phyloP scores from a whole-genome alignment of 2,329 filamentous ascomycete genomes.

The Ophiostoma ips region DNA sequence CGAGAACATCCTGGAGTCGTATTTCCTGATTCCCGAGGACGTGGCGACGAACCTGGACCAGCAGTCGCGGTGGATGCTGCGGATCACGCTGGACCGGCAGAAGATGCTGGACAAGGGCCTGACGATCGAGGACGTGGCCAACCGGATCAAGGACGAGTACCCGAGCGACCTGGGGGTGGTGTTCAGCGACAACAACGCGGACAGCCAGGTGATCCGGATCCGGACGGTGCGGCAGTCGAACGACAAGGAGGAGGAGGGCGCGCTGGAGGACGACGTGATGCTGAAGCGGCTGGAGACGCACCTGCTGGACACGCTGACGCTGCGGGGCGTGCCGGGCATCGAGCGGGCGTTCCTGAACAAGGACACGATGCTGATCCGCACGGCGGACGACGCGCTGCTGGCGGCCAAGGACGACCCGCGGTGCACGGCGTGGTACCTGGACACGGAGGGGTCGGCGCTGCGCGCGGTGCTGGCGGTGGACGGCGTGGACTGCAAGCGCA shows the following conservation, averaged over 20 bases:
- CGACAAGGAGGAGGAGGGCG: slow-evolving; percentile 56
- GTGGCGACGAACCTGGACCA: slow-evolving; percentile 44
- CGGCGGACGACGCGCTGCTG: slow-evolving; percentile 57
- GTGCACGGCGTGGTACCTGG: slow-evolving; percentile 89
- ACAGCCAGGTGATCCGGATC: slow-evolving; percentile 86
- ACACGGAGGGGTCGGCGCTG: slow-evolving; percentile 82
- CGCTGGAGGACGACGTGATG: slow-evolving; percentile 73
- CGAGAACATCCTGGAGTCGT: slow-evolving; percentile 87
- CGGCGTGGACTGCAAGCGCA: slow-evolving; percentile 74
- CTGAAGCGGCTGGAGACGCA: slow-evolving; percentile 85
- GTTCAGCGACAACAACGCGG: slow-evolving; percentile 96
- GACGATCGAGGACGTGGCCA: slow-evolving; percentile 79
- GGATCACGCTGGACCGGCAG: slow-evolving; percentile 82
- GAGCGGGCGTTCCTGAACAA: slow-evolving; percentile 88
- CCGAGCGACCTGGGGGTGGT: slow-evolving; percentile 76
- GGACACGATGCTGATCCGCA: slow-evolving; percentile 53
- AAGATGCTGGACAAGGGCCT: slow-evolving; percentile 93
- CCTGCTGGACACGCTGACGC: slow-evolving; percentile 76
- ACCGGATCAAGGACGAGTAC: slow-evolving; percentile 81
- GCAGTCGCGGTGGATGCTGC: slow-evolving; percentile 90
- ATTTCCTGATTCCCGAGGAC: slow-evolving; percentile 87
- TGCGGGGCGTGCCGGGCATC: slow-evolving; percentile 80
- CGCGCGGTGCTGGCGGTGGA: slow-evolving; percentile 73
- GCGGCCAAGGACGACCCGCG: slow-evolving; percentile 58
- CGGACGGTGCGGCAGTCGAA: slow-evolving; percentile 60